Conservation (phyloP, 2,329 filamentous ascomycete genomes). For the Bretziella fagacearum region DNA sequence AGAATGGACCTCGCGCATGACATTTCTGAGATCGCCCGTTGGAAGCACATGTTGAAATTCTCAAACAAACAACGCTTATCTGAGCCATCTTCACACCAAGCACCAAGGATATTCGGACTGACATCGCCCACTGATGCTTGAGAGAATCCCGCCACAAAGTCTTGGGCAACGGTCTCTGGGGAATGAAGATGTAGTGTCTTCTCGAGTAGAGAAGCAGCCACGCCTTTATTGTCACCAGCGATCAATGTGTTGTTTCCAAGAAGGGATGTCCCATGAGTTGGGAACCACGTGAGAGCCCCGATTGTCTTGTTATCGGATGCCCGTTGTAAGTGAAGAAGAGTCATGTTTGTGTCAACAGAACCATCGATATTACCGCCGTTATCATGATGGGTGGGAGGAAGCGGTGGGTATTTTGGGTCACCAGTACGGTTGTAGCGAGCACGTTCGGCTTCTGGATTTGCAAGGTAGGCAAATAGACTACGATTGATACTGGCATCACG, state of each 20-base stretch:
- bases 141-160: slow-evolving; percentile 80
- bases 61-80: slow-evolving; percentile 54
- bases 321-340: slow-evolving; percentile 56
- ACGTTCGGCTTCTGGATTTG: slow-evolving; percentile 61
- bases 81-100: slow-evolving; percentile 76
- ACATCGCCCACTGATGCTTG: slow-evolving; percentile 87
- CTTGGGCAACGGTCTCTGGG: slow-evolving; percentile 38
- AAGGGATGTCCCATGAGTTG: slow-evolving; percentile 80
- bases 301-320: slow-evolving; percentile 49
- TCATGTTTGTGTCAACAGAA: slow-evolving; percentile 57
- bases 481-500: slow-evolving; percentile 64
- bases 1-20: slow-evolving; percentile 57
- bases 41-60: slow-evolving; percentile 60
- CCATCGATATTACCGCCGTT: slow-evolving; percentile 20
- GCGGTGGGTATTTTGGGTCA: not conserved
- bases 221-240: slow-evolving; percentile 83
- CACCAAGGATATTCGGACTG: slow-evolving; percentile 70
- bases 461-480: slow-evolving; percentile 68
- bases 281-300: slow-evolving; percentile 78
- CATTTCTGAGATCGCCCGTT: slow-evolving; percentile 53
- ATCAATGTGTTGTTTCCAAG: slow-evolving; percentile 80
- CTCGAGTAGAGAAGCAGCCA: slow-evolving; percentile 72
- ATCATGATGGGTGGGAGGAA: not conserved
- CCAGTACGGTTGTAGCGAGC: slow-evolving; percentile 35
- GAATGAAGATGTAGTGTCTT: slow-evolving; percentile 34